Conservation (phyloP, 805 yeast genomes). For the Schwanniomyces yamadae region DNA sequence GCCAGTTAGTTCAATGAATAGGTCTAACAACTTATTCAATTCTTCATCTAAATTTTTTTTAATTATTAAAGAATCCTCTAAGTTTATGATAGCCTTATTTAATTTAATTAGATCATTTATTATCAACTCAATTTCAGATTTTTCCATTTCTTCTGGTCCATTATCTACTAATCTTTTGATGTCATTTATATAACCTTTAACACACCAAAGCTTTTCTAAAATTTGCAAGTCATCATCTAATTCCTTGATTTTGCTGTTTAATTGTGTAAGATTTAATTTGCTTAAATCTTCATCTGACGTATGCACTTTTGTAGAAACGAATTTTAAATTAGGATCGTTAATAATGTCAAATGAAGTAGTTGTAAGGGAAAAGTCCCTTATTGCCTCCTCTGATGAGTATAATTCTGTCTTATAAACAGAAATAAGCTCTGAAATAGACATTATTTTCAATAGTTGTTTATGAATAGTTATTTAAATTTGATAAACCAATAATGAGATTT, state of each 20-base stretch:
- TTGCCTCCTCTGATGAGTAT: constrained; percentile 4
- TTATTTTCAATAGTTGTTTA: constrained; percentile 4
- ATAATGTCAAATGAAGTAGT: constrained; percentile 14
- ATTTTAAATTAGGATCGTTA: constrained; percentile 17
- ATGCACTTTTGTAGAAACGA: background rate
- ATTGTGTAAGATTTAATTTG: constrained; percentile 10
- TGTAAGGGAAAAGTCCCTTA: constrained; percentile 10
- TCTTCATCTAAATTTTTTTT: constrained; percentile 12
- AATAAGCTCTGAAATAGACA: constrained; percentile 5
- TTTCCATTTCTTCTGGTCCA: constrained; percentile 10
- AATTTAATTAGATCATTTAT: constrained; percentile 19
- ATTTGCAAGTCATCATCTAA: constrained; percentile 9
- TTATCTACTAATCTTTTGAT: constrained; percentile 13
- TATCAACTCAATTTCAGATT: constrained; percentile 18
- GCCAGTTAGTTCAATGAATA: constrained; percentile 14
- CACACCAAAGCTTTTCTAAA: constrained; percentile 26
- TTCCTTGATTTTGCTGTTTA: constrained; percentile 11
- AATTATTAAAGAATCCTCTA: constrained; percentile 14
- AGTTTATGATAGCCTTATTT: constrained; percentile 10
- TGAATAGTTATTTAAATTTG: constrained; percentile 4
- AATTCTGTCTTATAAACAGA: constrained; percentile 1
- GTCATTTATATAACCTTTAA: constrained; percentile 25
- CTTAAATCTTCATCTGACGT: constrained; percentile 4
- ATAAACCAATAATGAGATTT: background rate
- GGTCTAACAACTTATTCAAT: constrained; percentile 8